Conservation (phyloP, 2,329 filamentous ascomycete species). For the Raffaelea ambrosiae region DNA sequence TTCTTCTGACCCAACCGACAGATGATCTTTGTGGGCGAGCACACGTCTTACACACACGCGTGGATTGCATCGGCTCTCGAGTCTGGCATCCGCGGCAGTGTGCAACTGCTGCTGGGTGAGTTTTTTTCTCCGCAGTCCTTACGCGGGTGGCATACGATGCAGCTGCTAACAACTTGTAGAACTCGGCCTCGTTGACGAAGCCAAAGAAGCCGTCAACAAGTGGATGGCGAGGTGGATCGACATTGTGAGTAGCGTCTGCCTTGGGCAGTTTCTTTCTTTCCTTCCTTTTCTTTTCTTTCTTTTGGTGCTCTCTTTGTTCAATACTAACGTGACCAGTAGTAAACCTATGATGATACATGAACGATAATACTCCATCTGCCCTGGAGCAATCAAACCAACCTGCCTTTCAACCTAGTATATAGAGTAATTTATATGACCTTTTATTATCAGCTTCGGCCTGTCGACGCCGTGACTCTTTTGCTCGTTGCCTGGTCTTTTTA, state of each 20-base stretch:
- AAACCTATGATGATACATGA: too few relatives aligned
- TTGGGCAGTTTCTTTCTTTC: too few relatives aligned
- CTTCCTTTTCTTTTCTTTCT: too few relatives aligned
- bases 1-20: constrained; percentile 12
- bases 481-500: too few relatives aligned
- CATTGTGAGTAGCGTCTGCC: constrained; percentile 27
- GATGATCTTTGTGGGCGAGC: constrained; percentile 62
- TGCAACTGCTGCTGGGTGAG: constrained; percentile 52
- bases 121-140: constrained; percentile 1
- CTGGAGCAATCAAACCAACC: too few relatives aligned
- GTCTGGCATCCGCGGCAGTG: constrained; percentile 55
- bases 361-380: too few relatives aligned
- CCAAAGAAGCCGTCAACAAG: constrained; percentile 52
- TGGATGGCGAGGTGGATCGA: constrained; percentile 65
- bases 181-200: constrained; percentile 61
- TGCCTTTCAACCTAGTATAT: too few relatives aligned
- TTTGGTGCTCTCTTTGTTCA: too few relatives aligned
- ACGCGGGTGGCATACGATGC: background rate
- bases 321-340: too few relatives aligned
- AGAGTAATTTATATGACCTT: too few relatives aligned
- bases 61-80: constrained; percentile 63
- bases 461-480: too few relatives aligned
- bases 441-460: too few relatives aligned
- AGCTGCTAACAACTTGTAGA: constrained; percentile 20
- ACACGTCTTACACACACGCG: constrained; percentile 63